Evolutionary conservation across 2,329 filamentous ascomycete species (phyloP), one percentile per base, ranked within the genome.

Genomic region (Zarea fungicola): DNA sequence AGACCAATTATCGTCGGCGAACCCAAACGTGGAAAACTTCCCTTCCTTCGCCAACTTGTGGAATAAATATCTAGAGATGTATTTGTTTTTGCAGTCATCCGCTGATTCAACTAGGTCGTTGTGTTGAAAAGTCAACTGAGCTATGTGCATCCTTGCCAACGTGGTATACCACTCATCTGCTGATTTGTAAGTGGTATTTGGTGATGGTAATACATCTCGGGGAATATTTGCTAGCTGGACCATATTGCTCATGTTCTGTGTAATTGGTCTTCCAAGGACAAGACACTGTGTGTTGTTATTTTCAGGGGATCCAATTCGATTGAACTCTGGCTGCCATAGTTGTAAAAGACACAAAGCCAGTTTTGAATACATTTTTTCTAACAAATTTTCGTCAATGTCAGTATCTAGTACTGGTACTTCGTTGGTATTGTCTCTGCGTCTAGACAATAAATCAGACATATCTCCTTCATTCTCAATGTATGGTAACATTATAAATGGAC

Each of bases 201-300:
- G 34, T 3, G 55, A 14, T 1, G 60, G 60, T 3, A 64, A 44
- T 2, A 61, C 41, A 0, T 26, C 29, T 3, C 10, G 26, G 2
- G 60, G 59, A 31, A 65, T 57, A 11, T 62, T 60, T n/a, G 55
- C 49, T 1, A 60, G 44, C 4, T 50, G 55, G 29, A 66, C 34
- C 49, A 69, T 58, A 16, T 70, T 62, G 45, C 64, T 73, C 67
- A 75, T 72, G 47, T 70, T 70, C 2, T 64, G 58, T 3, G 66
- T 69, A 3, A 75, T 48, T 3, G 70, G 70, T n/a, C 67, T n/a
- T n/a, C n/a, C n/a, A n/a, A n/a, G n/a, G n/a, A n/a, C n/a, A n/a
- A n/a, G n/a, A n/a, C n/a, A n/a, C n/a, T n/a, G n/a, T n/a, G n/a
- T 29, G 11, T 31, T 42, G n/a, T 18, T 31, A 16, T 68, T 54